Evolutionary conservation across 345 rosid species (phyloP).

Genomic region (Sisymbrium altissimum): DNA sequence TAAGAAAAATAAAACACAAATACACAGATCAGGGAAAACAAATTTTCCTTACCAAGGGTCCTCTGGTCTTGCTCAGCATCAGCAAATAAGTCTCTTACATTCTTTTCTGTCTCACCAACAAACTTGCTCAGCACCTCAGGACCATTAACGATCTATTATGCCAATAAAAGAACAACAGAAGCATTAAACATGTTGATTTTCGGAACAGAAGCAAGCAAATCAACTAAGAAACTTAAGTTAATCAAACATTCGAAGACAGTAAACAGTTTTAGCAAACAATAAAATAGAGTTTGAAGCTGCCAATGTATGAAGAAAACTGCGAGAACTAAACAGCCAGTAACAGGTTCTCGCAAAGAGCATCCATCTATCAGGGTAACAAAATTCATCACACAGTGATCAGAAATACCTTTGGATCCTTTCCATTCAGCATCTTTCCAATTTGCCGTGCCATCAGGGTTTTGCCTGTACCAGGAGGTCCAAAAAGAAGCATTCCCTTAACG

Average conservation of each 20-base stretch:
- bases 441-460: constrained; percentile 99
- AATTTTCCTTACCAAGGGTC: constrained; percentile 53
- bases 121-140: constrained; percentile 98
- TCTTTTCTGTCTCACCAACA: constrained; percentile 99
- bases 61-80: constrained; percentile 98
- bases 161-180: constrained; percentile 25
- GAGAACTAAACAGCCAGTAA: neutral
- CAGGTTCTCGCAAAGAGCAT: neutral
- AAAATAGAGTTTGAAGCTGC: neutral
- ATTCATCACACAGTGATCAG: neutral
- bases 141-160: constrained; percentile 81
- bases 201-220: constrained; percentile 8
- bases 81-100: constrained; percentile 89
- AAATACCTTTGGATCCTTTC: constrained; percentile 95
- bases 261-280: neutral
- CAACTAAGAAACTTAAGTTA: constrained; percentile 4
- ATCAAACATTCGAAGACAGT: neutral
- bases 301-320: neutral
- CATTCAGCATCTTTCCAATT: constrained; percentile 98
- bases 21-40: constrained; percentile 7
- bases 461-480: constrained; percentile 99
- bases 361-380: constrained; percentile 1
- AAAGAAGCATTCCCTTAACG: constrained; percentile 95
- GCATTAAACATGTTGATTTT: constrained; percentile 3
- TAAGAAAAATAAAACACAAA: constrained; percentile 14